Evolutionary conservation across 1,284 basidiomycete genomes (phyloP), one percentile per base, ranked within the genome.

Genomic region (Moniliophthora roreri): DNA sequence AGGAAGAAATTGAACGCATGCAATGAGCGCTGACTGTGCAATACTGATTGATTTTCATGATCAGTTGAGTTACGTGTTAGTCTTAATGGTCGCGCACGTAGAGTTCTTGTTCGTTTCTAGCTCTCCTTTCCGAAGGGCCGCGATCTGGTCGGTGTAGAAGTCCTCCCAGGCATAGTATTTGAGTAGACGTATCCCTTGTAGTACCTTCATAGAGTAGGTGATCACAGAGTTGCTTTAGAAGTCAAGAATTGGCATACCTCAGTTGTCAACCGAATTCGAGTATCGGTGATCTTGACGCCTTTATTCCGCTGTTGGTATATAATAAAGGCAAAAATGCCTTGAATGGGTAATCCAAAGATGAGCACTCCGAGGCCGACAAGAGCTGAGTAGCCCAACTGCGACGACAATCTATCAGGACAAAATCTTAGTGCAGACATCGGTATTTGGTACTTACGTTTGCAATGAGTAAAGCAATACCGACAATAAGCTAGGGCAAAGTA

Each of bases 261-360:
- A 16, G 71, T 75, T 1, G 75, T 73, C 41, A 80, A 63, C 16
- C 79, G 69, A n/a, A 79, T 74, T 21, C 82, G 74, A 46, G 78
- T 69, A 62, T 88, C 85, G 5, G 85, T 85, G 59, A 80, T 75
- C 36, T 72, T 67, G 58, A 85, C 80, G 15, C 80, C 80, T 52
- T 74, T 74, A 53, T 69, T 69, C n/a, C 85, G 78, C 52, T 78
- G 70, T 7, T 53, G 60, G 57, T 84, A 78, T 73, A 87, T 79
- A 35, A 67, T 65, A 52, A 66, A 68, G 61, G 85, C 82, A 21
- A 80, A 71, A 36, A 76, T 55, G 15, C 74, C 66, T 66, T 84
- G 80, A 4, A 80, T 53, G 0, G 82, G 82, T 50, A 79, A 76
- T 13, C 74, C 71, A 28, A 77, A 53, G 5, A 78, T 36, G 9